Base-by-base conservation (phyloP, 768 basidiomycete species). In the Trametes cinnabarina region DNA sequence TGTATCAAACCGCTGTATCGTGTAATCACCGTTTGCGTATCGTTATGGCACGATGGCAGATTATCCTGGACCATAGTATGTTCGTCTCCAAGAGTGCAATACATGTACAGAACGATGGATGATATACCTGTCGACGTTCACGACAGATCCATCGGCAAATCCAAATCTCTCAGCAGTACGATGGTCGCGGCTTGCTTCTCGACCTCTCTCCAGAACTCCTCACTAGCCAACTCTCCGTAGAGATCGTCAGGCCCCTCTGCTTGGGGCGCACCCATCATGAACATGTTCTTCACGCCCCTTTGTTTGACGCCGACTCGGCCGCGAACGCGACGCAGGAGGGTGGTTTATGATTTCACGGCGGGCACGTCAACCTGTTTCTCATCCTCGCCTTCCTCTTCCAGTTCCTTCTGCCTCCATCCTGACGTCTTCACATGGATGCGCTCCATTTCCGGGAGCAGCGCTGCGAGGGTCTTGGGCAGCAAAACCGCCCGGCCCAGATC, bases 151-250 rank as follows among this genome's bases (percentile, higher is more conserved):
- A 47, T 37, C 6, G 32, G 43, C 23, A 46, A 41, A 32, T 54
- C 55, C 39, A 56, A 42, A 49, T 56, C 39, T 15, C 32, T 32
- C 46, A 43, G 19, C 12, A 56, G 20, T 3, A 47, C 55, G 32
- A 50, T 49, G 5, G 39, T 50, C 15, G 55, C 55, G 8, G 35
- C 47, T 20, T 56, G 55, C 44, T 56, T 56, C 40, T 56, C 28
- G 19, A 56, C 55, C 39, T 48, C 41, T 8, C 47, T 37, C 55
- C 47, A 49, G 9, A 49, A 56, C 3, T 15, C 40, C 40, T 25
- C 37, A 9, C 26, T 23, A 2, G 40, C 55, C 26, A 56, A 23
- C 28, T 30, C 28, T 7, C 20, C 26, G 14, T 47, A 15, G 12
- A 22, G 7, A 12, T 37, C 39, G 39, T 40, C 44, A 20, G 35